A percentile compares a stretch with the other conserved stretches of the same genome.
These are phyloP conservation scores for Glebionis coronaria DNA, from an alignment of 129 eudicot genomes.

Conservation along the genomic window DNA sequence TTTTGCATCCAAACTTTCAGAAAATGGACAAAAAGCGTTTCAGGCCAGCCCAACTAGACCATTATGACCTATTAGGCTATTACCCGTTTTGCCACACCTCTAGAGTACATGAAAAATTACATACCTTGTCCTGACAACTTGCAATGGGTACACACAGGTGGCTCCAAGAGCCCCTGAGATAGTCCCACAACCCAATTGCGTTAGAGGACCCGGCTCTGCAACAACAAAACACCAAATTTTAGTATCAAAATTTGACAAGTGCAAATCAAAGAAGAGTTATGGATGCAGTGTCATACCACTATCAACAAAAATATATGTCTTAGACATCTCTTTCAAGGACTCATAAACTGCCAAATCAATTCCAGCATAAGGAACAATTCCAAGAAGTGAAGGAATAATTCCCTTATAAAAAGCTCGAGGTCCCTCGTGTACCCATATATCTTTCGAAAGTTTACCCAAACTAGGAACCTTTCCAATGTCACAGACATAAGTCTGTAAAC, in stretches of 20 bases:
- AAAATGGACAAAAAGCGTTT: background rate
- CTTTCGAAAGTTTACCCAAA: slow-evolving; percentile 67
- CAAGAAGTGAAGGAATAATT: slow-evolving; percentile 85
- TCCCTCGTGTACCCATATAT: slow-evolving; percentile 86
- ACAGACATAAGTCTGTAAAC: slow-evolving; percentile 75
- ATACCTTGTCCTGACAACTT: slow-evolving; percentile 98
- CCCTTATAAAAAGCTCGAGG: slow-evolving; percentile 89
- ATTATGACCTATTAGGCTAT: slow-evolving; percentile 1
- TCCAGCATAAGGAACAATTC: slow-evolving; percentile 95
- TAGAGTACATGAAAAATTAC: slow-evolving; percentile 31
- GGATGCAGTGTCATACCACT: slow-evolving; percentile 40
- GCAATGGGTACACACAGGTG: slow-evolving; percentile 93
- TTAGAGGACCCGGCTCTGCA: slow-evolving; percentile 84
- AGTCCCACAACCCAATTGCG: slow-evolving; percentile 93
- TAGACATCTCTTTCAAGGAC: slow-evolving; percentile 80
- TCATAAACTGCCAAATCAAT: slow-evolving; percentile 91
- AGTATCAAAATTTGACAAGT: background rate
- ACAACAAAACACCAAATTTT: background rate
- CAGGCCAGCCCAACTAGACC: background rate
- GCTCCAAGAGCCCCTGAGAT: slow-evolving; percentile 97
- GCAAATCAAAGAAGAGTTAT: background rate
- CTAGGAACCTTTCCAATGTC: slow-evolving; percentile 68
- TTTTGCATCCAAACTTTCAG: too few species aligned
- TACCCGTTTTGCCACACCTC: background rate
- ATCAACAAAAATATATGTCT: slow-evolving; percentile 57